These are phyloP conservation scores for Colletotrichum tofieldiae DNA, from an alignment of 2,329 filamentous ascomycete genomes.

Conservation along the genomic window DNA sequence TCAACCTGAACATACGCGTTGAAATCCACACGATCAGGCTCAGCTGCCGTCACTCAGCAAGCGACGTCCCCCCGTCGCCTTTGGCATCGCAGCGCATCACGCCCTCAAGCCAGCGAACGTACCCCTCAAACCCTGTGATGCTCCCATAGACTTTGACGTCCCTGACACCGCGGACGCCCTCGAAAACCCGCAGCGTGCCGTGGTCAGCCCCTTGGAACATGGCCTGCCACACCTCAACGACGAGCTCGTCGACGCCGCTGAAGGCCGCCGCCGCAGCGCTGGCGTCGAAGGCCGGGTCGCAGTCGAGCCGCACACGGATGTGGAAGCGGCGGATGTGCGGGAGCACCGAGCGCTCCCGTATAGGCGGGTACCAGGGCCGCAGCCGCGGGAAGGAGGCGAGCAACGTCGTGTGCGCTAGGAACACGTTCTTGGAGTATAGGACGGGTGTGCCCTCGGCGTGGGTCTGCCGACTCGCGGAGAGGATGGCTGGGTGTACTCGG, in stretches of 20 bases:
- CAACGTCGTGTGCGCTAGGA: slow-evolving; percentile 58
- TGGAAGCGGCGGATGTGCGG: slow-evolving; percentile 57
- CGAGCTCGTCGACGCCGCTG: slow-evolving; percentile 56
- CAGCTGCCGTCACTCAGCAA: background rate
- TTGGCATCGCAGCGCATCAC: slow-evolving; percentile 52
- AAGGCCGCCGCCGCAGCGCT: slow-evolving; percentile 53
- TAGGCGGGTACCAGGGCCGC: slow-evolving; percentile 50
- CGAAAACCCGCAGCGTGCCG: slow-evolving; percentile 57
- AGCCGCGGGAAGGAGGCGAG: slow-evolving; percentile 61
- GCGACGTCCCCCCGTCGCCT: background rate
- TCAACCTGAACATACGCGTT: background rate
- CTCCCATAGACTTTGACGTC: slow-evolving; percentile 55
- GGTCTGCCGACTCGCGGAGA: slow-evolving; percentile 58
- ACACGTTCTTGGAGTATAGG: slow-evolving; percentile 62
- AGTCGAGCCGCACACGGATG: slow-evolving; percentile 59
- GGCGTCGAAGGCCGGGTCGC: slow-evolving; percentile 53
- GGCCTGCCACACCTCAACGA: slow-evolving; percentile 57
- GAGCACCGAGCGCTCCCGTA: slow-evolving; percentile 50
- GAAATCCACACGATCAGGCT: background rate
- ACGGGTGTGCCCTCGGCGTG: slow-evolving; percentile 58
- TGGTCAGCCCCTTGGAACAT: slow-evolving; percentile 57
- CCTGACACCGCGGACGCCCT: slow-evolving; percentile 59
- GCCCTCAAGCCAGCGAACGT: slow-evolving; percentile 57
- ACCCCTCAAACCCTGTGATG: slow-evolving; percentile 59
- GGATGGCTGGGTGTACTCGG: slow-evolving; percentile 56